A percentile compares a stretch with the other conserved stretches of the same genome.
phyloP scores from a whole-genome alignment of 2,329 filamentous ascomycete species.

The Microsporum ferrugineum region DNA sequence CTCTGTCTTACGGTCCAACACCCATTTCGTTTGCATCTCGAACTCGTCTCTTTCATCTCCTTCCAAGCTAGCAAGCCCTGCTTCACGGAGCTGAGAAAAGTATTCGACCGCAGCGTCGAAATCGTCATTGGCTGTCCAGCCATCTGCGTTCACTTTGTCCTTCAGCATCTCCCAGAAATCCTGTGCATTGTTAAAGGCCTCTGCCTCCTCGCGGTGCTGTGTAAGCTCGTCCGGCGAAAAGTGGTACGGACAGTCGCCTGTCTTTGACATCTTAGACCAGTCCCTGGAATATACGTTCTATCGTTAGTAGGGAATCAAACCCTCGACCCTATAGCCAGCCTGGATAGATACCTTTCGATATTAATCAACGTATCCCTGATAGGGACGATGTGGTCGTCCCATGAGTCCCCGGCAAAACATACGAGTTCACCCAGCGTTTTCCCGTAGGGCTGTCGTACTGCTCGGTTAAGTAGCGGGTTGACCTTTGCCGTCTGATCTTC shows the following conservation, averaged over 20 bases:
- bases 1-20: background rate
- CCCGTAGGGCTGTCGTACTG: constrained; percentile 16
- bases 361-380: constrained; percentile 1
- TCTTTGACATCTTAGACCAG: background rate
- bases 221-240: constrained; percentile 10
- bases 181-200: constrained; percentile 8
- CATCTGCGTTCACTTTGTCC: constrained; percentile 3
- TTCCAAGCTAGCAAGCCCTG: background rate
- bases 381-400: constrained; percentile 20
- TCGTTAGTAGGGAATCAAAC: too few species aligned
- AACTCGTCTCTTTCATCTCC: constrained; percentile 8
- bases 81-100: constrained; percentile 9
- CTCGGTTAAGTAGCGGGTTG: constrained; percentile 15
- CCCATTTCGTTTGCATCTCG: constrained; percentile 8
- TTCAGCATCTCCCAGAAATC: constrained; percentile 13
- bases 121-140: constrained; percentile 5
- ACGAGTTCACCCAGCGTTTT: constrained; percentile 17
- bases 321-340: background rate
- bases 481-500: constrained; percentile 19
- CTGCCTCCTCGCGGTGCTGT: constrained; percentile 7
- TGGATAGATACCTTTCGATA: constrained; percentile 1
- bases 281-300: background rate
- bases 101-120: constrained; percentile 11
- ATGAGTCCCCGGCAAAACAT: constrained; percentile 19
- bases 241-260: constrained; percentile 5